Evolutionary conservation across 2,329 filamentous ascomycete species (phyloP).

Genomic region (Alternaria panax): DNA sequence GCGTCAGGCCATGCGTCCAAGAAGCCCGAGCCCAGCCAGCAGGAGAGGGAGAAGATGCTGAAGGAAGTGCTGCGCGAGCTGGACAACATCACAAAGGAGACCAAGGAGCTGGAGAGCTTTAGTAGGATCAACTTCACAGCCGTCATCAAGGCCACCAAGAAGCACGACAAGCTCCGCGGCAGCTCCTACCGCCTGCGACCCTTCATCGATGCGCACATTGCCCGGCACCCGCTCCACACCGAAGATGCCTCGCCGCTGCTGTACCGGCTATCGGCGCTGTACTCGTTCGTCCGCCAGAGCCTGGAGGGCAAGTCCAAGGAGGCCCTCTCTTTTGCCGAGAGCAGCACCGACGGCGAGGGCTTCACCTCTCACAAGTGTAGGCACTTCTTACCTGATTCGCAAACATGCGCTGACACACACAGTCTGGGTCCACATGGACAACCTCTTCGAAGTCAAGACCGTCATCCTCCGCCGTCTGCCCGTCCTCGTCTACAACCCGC

Average conservation of each 20-base stretch:
- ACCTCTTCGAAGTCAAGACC: constrained; percentile 96
- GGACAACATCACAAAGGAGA: constrained; percentile 86
- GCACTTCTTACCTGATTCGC: constrained; percentile 31
- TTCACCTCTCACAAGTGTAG: constrained; percentile 89
- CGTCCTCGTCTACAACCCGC: constrained; percentile 90
- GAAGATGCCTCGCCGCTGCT: constrained; percentile 91
- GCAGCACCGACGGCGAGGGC: constrained; percentile 60
- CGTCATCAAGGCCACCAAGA: constrained; percentile 98
- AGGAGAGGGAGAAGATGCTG: constrained; percentile 61
- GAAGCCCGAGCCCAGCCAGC: constrained; percentile 43
- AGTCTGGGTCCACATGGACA: constrained; percentile 97
- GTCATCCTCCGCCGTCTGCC: constrained; percentile 90
- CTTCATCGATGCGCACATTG: constrained; percentile 87
- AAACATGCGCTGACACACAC: constrained; percentile 40
- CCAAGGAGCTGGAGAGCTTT: constrained; percentile 93
- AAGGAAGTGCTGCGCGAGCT: constrained; percentile 79
- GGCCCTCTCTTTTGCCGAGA: constrained; percentile 56
- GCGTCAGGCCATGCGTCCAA: constrained; percentile 25
- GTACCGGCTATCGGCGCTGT: constrained; percentile 90
- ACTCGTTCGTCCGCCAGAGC: constrained; percentile 89
- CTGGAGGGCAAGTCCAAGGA: constrained; percentile 66
- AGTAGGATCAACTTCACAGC: constrained; percentile 97
- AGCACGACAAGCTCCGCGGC: constrained; percentile 94
- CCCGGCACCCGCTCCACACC: constrained; percentile 91
- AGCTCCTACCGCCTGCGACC: constrained; percentile 86